Percentiles rank a stretch among this genome's conserved stretches.
Evolutionary conservation across 805 yeast genomes (phyloP).

Genomic region (Starmerella vaccinii): DNA sequence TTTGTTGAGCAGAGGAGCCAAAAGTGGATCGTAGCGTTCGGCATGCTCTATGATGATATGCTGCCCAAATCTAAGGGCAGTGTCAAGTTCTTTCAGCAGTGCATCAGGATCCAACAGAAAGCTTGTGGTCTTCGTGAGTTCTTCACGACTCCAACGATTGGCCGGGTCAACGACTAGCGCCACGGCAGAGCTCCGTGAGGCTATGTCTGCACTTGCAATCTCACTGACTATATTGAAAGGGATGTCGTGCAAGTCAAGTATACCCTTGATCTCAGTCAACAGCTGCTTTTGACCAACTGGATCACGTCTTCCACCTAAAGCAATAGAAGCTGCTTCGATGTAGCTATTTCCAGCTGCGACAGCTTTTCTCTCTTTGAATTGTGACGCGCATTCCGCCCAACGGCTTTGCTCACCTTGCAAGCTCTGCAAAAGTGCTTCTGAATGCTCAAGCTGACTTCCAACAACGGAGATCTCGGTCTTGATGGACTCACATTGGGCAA

Average conservation of each 20-base stretch:
- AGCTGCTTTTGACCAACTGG: constrained; percentile 38
- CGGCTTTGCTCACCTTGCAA: constrained; percentile 58
- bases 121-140: constrained; percentile 32
- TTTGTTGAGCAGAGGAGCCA: constrained; percentile 49
- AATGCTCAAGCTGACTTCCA: constrained; percentile 49
- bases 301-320: constrained; percentile 52
- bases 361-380: constrained; percentile 40
- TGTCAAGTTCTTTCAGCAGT: constrained; percentile 59
- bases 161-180: constrained; percentile 71
- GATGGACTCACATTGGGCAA: constrained; percentile 66
- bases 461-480: constrained; percentile 61
- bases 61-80: constrained; percentile 77
- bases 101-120: constrained; percentile 59
- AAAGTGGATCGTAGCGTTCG: constrained; percentile 66
- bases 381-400: constrained; percentile 55
- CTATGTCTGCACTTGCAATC: constrained; percentile 39
- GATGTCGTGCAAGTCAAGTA: constrained; percentile 29
- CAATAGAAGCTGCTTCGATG: constrained; percentile 49
- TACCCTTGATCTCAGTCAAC: constrained; percentile 31
- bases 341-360: constrained; percentile 55
- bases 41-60: constrained; percentile 63
- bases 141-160: constrained; percentile 5
- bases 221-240: background rate
- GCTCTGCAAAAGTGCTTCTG: constrained; percentile 51
- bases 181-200: constrained; percentile 34